Evolutionary conservation across 257 asterid species (phyloP), one percentile per base, ranked within the genome.

Genomic region (Petrea volubilis): DNA sequence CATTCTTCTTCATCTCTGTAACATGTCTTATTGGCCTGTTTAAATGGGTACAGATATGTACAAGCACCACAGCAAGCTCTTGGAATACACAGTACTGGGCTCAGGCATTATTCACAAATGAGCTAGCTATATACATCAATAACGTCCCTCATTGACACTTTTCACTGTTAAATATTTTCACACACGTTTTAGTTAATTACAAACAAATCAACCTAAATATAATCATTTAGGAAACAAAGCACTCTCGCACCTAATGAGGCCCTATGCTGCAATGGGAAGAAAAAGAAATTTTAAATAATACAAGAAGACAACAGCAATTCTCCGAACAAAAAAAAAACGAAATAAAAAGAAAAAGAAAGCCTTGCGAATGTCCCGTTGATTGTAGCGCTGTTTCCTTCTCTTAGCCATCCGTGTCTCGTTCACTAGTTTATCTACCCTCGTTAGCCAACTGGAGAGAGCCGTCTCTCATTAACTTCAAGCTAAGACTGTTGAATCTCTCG

Each of bases 401-500:
- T 38, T 14, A 49, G 40, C 58, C 43, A 38, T 38, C 12, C 55
- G 18, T 29, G 67, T 27, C 17, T 11, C 36, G 33, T 33, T 17
- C 5, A 7, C 38, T 53, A 11, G 17, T 38, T 72, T 73, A 78
- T 74, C 80, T 55, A 66, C 80, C 80, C 77, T 76, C 77, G 1
- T 62, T 63, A 6, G 79, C 73, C 62, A 72, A 62, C 5, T 68
- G 49, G 24, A 80, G 67, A 28, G 83, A 81, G 23, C 79, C 79
- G 11, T 82, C 84, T 58, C 41, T 68, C 75, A 82, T 75, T 47
- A 79, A 65, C 75, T 78, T 79, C 75, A 82, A 52, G 78, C 86
- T 82, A 41, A 82, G 80, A 76, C 84, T 78, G 74, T 76, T 82
- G 79, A 78, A 82, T 67, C 81, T 51, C 60, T 76, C 84, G 2